A percentile compares a stretch with the other conserved stretches of the same genome.
phyloP scores from a whole-genome alignment of 2,329 filamentous ascomycete species.

The Exutisphaerella laricina region DNA sequence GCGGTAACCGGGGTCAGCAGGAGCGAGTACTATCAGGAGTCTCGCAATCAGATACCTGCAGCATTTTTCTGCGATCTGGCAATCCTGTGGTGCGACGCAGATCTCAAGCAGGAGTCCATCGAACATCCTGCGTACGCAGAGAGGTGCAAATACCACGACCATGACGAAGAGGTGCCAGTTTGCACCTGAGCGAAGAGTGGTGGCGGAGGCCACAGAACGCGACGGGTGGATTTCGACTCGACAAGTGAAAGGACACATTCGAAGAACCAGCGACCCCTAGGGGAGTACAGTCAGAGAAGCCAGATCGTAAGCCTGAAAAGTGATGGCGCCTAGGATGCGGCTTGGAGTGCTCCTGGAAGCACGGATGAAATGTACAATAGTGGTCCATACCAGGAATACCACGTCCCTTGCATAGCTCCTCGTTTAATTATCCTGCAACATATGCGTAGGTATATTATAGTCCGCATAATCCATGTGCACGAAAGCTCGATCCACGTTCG shows the following conservation, averaged over 20 bases:
- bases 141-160: neutral
- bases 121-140: neutral
- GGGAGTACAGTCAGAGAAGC: no score
- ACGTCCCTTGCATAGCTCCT: no score
- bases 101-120: neutral
- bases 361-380: no score
- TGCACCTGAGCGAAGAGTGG: no score
- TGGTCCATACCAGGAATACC: no score
- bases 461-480: slow-evolving; percentile 49
- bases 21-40: neutral
- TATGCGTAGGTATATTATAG: slow-evolving; percentile 48
- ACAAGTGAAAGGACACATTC: no score
- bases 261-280: no score
- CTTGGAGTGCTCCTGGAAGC: no score
- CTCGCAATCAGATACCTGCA: neutral
- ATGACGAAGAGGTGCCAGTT: neutral
- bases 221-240: no score
- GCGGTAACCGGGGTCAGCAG: neutral
- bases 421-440: slow-evolving; percentile 39
- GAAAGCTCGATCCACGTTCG: slow-evolving; percentile 56
- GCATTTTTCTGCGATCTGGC: neutral
- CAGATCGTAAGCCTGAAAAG: no score
- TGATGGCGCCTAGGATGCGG: no score
- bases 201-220: no score
- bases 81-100: neutral